Conservation (phyloP, 2,329 filamentous ascomycete genomes). For the Trichoderma atrobrunneum region DNA sequence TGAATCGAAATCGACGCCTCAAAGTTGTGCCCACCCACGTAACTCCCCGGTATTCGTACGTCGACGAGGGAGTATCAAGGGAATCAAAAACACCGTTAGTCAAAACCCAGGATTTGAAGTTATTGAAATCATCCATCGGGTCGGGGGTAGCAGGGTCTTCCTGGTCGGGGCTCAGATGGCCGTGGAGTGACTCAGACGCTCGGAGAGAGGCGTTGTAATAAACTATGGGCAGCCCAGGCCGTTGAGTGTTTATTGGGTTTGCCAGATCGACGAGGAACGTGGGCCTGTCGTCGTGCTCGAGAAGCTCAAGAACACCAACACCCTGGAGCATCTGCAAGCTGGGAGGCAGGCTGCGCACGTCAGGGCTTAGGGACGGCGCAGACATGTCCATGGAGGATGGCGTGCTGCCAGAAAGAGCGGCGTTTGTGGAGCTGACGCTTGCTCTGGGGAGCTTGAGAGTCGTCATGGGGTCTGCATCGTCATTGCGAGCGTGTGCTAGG, state of each 20-base stretch:
- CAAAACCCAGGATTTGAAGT: slow-evolving; percentile 69
- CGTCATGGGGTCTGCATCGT: slow-evolving; percentile 45
- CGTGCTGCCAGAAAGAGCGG: slow-evolving; percentile 48
- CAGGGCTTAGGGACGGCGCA: slow-evolving; percentile 51
- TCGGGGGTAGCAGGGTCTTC: slow-evolving; percentile 36
- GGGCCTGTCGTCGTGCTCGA: slow-evolving; percentile 74
- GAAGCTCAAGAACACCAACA: slow-evolving; percentile 66
- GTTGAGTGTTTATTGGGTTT: slow-evolving; percentile 53
- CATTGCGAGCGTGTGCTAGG: slow-evolving; percentile 46
- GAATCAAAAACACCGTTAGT: slow-evolving; percentile 52
- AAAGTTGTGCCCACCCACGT: slow-evolving; percentile 70
- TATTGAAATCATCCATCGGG: slow-evolving; percentile 46
- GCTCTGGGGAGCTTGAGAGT: slow-evolving; percentile 56
- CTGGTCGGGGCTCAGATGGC: slow-evolving; percentile 53
- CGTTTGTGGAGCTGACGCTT: slow-evolving; percentile 48
- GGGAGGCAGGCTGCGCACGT: slow-evolving; percentile 46
- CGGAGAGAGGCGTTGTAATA: slow-evolving; percentile 69
- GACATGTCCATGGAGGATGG: slow-evolving; percentile 55
- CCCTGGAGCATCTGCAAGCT: slow-evolving; percentile 57
- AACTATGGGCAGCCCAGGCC: slow-evolving; percentile 57
- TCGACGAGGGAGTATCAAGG: slow-evolving; percentile 51
- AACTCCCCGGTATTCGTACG: slow-evolving; percentile 60
- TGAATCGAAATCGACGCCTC: slow-evolving; percentile 64
- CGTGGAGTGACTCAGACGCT: slow-evolving; percentile 52
- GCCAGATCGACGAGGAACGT: slow-evolving; percentile 71